Conservation (phyloP, 1,139 yeast species). For the Blastobotrys elegans region DNA sequence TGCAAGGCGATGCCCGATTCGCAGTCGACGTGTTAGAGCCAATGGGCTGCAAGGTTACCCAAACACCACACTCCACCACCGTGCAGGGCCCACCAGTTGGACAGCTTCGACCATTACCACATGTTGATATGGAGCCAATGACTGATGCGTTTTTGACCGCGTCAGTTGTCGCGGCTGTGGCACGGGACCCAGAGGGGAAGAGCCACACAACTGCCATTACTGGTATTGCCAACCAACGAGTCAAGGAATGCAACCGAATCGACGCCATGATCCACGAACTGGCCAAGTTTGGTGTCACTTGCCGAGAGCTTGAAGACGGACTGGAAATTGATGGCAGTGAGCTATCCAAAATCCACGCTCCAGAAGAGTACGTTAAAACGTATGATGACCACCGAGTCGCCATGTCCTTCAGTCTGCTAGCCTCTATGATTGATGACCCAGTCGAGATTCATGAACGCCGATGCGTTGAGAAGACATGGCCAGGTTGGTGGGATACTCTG, state of each 20-base stretch:
- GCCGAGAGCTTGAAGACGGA: constrained; percentile 87
- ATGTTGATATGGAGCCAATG: constrained; percentile 98
- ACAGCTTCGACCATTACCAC: constrained; percentile 58
- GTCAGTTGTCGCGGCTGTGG: constrained; percentile 91
- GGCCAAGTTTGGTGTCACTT: constrained; percentile 82
- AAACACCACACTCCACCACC: constrained; percentile 79
- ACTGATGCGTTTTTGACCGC: constrained; percentile 98
- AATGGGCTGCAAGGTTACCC: constrained; percentile 90
- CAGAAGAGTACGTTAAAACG: constrained; percentile 49
- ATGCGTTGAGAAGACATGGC: constrained; percentile 98
- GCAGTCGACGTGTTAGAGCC: constrained; percentile 89
- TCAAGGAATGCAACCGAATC: constrained; percentile 94
- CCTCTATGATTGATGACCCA: constrained; percentile 48
- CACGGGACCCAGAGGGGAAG: constrained; percentile 40
- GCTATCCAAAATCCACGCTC: constrained; percentile 39
- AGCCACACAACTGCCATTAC: constrained; percentile 63
- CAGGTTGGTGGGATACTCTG: constrained; percentile 98
- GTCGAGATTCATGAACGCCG: constrained; percentile 79
- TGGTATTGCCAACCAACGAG: constrained; percentile 97
- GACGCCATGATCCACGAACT: constrained; percentile 89
- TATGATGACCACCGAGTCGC: constrained; percentile 99
- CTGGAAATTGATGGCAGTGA: constrained; percentile 68
- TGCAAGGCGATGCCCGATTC: constrained; percentile 97
- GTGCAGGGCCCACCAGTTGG: constrained; percentile 85
- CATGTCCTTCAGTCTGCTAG: constrained; percentile 88